Base-by-base conservation (phyloP, 371 early-diverging fungal genomes). In the Rhizomucor pusillus region DNA sequence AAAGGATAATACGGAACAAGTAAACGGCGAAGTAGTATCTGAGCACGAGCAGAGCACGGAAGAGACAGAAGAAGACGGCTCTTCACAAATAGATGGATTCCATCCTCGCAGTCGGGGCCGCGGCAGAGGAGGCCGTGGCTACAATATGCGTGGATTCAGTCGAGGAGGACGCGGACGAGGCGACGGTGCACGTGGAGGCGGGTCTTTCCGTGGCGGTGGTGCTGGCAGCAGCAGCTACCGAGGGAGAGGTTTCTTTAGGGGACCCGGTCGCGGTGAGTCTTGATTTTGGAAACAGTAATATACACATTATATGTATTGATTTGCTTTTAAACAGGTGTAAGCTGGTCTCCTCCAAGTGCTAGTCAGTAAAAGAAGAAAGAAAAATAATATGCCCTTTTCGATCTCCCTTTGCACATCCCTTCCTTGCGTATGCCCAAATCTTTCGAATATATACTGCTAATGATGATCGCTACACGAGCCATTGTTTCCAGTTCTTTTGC, bases 401-500 rank as follows among this genome's bases (percentile, higher is more conserved):
- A 50, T n/a, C 9, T 23, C 51, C 14, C 20, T 50, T 40, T 44
- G 44, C 44, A 44, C 19, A 43, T n/a, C 16, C 9, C 18, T 16
- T 10, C 22, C n/a, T n/a, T 43, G 18, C 18, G 10, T 44, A 44
- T 5, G 23, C 18, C 20, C 22, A 16, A 18, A 11, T 19, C 43
- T 37, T 37, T 41, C 10, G 14, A 19, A 29, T 29, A 29, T 14
- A 9, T 14, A n/a, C 18, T 16, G 22, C 22, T n/a, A 13, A 43
- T 13, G 20, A 3, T 47, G 9, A 10, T 0, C 14, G 51, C 60
- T 65, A 77, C 40, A 43, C 47, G 73, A 77, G 69, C 77, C 77
- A 84, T 60, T 66, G 49, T 41, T 45, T 16, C 84, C 85, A 87
- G 12, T 39, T 33, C 24, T 55, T 52, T 47, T 52, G 60, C 11